Conservation (phyloP, 116 monocot genomes). For the Iris pallida region DNA sequence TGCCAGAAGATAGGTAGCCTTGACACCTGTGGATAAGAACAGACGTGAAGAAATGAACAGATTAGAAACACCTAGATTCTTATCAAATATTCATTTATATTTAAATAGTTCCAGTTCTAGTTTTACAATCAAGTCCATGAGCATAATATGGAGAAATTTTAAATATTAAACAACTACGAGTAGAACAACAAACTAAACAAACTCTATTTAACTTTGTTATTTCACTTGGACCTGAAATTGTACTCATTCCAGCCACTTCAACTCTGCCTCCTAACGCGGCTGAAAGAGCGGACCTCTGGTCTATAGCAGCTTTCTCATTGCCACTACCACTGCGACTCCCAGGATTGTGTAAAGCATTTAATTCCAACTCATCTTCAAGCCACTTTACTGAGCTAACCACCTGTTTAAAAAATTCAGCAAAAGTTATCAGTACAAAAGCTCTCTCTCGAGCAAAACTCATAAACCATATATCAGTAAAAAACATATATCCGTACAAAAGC, state of each 20-base stretch:
- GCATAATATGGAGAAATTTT: neutral
- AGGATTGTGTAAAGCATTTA: constrained; percentile 94
- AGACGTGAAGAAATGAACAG: too few relatives aligned
- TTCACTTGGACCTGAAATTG: constrained; percentile 78
- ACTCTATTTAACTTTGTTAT: neutral
- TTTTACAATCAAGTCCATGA: neutral
- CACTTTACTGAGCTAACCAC: constrained; percentile 98
- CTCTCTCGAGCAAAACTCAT: too few relatives aligned
- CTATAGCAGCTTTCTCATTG: constrained; percentile 82
- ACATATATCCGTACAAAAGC: too few relatives aligned
- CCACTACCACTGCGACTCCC: constrained; percentile 74
- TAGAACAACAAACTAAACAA: neutral
- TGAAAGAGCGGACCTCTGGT: constrained; percentile 84
- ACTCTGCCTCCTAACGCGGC: constrained; percentile 91
- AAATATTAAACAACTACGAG: neutral
- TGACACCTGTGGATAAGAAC: constrained; percentile 59
- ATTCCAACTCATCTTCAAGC: constrained; percentile 98
- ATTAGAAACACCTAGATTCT: too few relatives aligned
- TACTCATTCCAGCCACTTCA: constrained; percentile 79
- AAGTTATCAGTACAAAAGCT: neutral
- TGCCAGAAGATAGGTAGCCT: constrained; percentile 93
- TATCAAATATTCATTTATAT: too few relatives aligned
- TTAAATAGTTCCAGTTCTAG: neutral
- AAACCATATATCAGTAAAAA: too few relatives aligned
- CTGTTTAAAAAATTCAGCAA: constrained; percentile 32